These are phyloP conservation scores for Lecanicillium sp. DNA, from an alignment of 2,329 filamentous ascomycete species.

Conservation along the genomic window DNA sequence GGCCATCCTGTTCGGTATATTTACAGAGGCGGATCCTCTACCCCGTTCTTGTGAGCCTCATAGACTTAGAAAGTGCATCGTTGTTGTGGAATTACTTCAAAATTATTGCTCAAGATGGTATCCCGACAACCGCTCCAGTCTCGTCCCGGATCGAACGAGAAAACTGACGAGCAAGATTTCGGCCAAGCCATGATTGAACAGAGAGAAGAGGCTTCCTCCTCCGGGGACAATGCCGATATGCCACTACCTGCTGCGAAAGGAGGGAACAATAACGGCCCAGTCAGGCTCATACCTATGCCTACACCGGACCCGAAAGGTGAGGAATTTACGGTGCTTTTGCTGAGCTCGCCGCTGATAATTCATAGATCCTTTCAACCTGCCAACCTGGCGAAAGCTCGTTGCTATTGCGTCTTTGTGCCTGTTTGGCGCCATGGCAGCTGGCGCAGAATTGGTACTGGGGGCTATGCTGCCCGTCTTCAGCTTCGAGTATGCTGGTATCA, in stretches of 20 bases:
- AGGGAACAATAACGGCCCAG: neutral
- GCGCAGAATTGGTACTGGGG: slow-evolving; percentile 16
- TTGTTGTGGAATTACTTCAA: too few relatives aligned
- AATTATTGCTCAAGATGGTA: too few relatives aligned
- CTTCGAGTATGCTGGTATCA: slow-evolving; percentile 25
- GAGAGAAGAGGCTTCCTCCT: neutral
- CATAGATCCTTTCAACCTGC: slow-evolving; percentile 5
- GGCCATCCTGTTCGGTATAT: too few relatives aligned
- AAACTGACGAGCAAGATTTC: neutral
- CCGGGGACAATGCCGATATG: neutral
- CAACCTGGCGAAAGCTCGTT: slow-evolving; percentile 2
- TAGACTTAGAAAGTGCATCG: too few relatives aligned
- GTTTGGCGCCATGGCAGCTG: slow-evolving; percentile 19
- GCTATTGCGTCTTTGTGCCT: slow-evolving; percentile 14
- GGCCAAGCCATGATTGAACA: slow-evolving; percentile 2
- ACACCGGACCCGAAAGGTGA: slow-evolving; percentile 7
- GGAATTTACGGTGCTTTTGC: neutral
- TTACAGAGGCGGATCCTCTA: too few relatives aligned
- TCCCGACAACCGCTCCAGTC: too few relatives aligned
- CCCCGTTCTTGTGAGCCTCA: too few relatives aligned
- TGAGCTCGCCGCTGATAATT: neutral
- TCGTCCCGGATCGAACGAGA: slow-evolving; percentile 1
- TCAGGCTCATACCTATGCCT: slow-evolving; percentile 4
- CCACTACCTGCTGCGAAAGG: neutral
- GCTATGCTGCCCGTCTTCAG: slow-evolving; percentile 24